Percentiles rank a stretch among this genome's conserved stretches.
Conservation (phyloP, 768 basidiomycete species). For the Dentipellis fragilis region DNA sequence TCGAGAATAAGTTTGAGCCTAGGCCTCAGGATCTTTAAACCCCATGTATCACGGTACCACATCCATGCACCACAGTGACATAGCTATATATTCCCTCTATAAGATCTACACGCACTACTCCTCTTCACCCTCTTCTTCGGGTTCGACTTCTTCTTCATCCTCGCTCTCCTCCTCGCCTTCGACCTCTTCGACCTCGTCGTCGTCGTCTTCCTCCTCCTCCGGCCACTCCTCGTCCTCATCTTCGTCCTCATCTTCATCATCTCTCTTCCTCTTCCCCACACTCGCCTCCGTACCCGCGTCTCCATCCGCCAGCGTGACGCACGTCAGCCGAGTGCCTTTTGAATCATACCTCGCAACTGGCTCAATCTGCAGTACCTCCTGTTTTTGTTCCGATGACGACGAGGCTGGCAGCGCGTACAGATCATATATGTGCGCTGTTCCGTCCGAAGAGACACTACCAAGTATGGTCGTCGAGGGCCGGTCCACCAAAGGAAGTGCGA, state of each 20-base stretch:
- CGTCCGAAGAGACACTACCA: conserved; percentile 84
- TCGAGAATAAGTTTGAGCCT: no score
- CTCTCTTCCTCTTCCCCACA: conserved; percentile 25
- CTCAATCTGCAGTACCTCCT: conserved; percentile 26
- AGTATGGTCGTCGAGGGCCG: conserved; percentile 47
- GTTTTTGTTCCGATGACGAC: conserved; percentile 8
- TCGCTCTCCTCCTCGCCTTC: conserved; percentile 20
- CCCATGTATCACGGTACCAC: no score
- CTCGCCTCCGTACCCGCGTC: conserved; percentile 18
- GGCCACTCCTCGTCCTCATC: conserved; percentile 23
- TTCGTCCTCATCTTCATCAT: conserved; percentile 24
- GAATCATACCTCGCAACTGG: conserved; percentile 70
- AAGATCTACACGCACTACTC: no score
- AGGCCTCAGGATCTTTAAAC: no score
- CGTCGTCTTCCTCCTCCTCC: conserved; percentile 17
- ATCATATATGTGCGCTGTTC: conserved; percentile 72
- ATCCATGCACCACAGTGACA: no score
- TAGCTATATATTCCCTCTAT: no score
- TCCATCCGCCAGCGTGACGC: conserved; percentile 50
- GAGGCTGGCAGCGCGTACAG: conserved; percentile 36
- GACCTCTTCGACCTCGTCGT: conserved; percentile 16
- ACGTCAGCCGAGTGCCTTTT: conserved; percentile 79
- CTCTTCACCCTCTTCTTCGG: no score
- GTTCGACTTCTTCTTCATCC: background rate
- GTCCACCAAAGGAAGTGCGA: conserved; percentile 39